Evolutionary conservation across 352 stramenopile species (phyloP).

Genomic region (Plasmopara halstedii): DNA sequence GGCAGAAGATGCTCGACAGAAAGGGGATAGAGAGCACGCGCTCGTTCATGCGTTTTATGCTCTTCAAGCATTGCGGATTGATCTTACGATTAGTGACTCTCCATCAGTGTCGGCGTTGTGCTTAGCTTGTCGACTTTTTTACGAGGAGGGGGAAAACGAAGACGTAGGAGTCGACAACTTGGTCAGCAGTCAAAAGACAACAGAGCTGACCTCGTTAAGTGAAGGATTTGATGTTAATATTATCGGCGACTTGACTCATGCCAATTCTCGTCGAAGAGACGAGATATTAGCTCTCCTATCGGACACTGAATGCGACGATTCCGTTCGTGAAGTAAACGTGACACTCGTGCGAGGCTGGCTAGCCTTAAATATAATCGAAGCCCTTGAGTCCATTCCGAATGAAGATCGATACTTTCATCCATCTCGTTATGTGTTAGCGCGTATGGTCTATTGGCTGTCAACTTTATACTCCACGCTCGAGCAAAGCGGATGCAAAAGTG

Average conservation of each 20-base stretch:
- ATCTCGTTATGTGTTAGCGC: slow-evolving; percentile 51
- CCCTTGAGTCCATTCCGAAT: slow-evolving; percentile 63
- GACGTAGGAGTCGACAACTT: slow-evolving; percentile 2
- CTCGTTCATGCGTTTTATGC: slow-evolving; percentile 77
- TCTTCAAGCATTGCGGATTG: slow-evolving; percentile 52
- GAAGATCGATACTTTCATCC: slow-evolving; percentile 81
- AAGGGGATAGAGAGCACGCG: slow-evolving; percentile 59
- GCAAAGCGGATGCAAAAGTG: slow-evolving; percentile 6
- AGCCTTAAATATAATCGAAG: slow-evolving; percentile 62
- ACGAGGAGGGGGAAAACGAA: slow-evolving; percentile 29
- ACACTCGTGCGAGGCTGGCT: slow-evolving; percentile 28
- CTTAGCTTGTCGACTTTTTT: slow-evolving; percentile 48
- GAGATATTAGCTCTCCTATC: slow-evolving; percentile 33
- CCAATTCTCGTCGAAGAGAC: slow-evolving; percentile 31
- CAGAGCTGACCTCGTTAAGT: neutral
- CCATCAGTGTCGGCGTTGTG: slow-evolving; percentile 21
- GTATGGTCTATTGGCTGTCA: slow-evolving; percentile 44
- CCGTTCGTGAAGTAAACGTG: slow-evolving; percentile 11
- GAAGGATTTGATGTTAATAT: neutral
- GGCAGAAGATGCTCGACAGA: slow-evolving; percentile 45
- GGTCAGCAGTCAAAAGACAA: slow-evolving; percentile 7
- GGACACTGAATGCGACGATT: slow-evolving; percentile 5
- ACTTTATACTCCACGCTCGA: slow-evolving; percentile 20
- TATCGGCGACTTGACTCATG: neutral
- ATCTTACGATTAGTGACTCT: slow-evolving; percentile 30